A percentile compares a stretch with the other conserved stretches of the same genome.
Conservation (phyloP, 129 eudicot genomes). For the Apium graveolens region DNA sequence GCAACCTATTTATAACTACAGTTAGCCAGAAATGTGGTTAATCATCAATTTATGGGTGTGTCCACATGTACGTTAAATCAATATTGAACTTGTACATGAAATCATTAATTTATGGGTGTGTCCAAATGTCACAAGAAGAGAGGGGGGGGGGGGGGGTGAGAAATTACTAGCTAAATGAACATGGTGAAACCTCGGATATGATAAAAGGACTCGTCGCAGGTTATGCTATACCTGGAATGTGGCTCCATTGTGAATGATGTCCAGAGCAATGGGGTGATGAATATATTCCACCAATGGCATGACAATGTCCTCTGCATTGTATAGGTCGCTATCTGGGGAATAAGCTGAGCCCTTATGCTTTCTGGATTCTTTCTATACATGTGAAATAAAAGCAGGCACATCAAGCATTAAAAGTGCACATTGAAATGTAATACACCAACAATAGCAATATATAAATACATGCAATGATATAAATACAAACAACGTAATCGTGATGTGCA, state of each 20-base stretch:
- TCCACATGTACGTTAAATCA: background rate
- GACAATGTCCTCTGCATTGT: slow-evolving; percentile 65
- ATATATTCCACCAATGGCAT: slow-evolving; percentile 78
- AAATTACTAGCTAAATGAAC: background rate
- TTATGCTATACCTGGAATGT: slow-evolving; percentile 73
- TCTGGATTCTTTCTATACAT: slow-evolving; percentile 68
- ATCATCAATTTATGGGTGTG: background rate
- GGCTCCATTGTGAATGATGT: slow-evolving; percentile 90
- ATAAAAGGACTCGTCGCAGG: background rate
- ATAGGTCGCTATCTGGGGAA: slow-evolving; percentile 42
- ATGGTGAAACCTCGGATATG: background rate
- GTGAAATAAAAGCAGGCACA: slow-evolving; percentile 9
- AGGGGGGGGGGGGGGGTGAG: too few relatives aligned
- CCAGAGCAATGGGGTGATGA: slow-evolving; percentile 66
- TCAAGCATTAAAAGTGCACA: slow-evolving; percentile 5
- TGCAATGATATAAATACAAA: background rate
- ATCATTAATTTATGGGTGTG: background rate
- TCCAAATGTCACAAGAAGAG: background rate
- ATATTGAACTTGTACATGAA: too few relatives aligned
- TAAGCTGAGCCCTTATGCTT: slow-evolving; percentile 30
- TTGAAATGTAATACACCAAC: background rate
- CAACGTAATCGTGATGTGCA: background rate
- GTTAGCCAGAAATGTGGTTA: slow-evolving; percentile 5
- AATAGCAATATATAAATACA: background rate
- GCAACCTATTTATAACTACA: slow-evolving; percentile 42